Percentiles rank a stretch among this genome's conserved stretches.
phyloP scores from a whole-genome alignment of 148 eudicot genomes.

The Chenopodium berlandieri region DNA sequence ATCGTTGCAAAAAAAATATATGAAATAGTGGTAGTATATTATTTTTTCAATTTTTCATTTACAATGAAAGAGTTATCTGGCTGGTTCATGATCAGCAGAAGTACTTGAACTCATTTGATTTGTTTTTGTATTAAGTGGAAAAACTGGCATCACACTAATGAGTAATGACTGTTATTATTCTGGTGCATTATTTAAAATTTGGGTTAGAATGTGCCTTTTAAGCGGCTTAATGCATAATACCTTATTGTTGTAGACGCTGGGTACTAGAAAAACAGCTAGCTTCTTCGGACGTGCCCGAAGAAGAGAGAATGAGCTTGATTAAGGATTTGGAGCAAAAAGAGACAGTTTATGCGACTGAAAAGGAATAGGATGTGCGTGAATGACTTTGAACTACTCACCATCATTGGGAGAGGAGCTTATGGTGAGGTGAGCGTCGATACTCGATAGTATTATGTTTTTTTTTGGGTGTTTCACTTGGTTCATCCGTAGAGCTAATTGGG shows the following conservation, averaged over 20 bases:
- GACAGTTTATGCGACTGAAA: slow-evolving; percentile 82
- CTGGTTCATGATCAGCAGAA: neutral
- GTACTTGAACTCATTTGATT: neutral
- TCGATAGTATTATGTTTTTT: neutral
- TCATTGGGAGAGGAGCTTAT: slow-evolving; percentile 94
- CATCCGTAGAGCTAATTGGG: too few relatives aligned
- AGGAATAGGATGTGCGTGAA: slow-evolving; percentile 91
- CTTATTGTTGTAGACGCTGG: slow-evolving; percentile 65
- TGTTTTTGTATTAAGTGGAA: neutral
- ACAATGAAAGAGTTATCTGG: neutral
- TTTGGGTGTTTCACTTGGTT: too few relatives aligned
- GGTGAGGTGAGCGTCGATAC: slow-evolving; percentile 72
- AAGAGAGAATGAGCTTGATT: slow-evolving; percentile 76
- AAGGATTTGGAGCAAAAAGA: slow-evolving; percentile 94
- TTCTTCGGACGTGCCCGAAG: slow-evolving; percentile 88
- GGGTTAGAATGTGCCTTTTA: slow-evolving; percentile 7
- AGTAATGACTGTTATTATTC: neutral
- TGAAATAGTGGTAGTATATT: too few relatives aligned
- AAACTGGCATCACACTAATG: neutral
- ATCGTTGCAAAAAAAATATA: too few relatives aligned
- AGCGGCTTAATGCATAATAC: slow-evolving; percentile 2
- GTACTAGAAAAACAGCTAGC: slow-evolving; percentile 80
- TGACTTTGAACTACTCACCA: slow-evolving; percentile 86
- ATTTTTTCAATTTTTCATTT: neutral
- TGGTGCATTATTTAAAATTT: neutral